Conservation (phyloP, 1,284 basidiomycete genomes). For the Fomitopsis pinicola region DNA sequence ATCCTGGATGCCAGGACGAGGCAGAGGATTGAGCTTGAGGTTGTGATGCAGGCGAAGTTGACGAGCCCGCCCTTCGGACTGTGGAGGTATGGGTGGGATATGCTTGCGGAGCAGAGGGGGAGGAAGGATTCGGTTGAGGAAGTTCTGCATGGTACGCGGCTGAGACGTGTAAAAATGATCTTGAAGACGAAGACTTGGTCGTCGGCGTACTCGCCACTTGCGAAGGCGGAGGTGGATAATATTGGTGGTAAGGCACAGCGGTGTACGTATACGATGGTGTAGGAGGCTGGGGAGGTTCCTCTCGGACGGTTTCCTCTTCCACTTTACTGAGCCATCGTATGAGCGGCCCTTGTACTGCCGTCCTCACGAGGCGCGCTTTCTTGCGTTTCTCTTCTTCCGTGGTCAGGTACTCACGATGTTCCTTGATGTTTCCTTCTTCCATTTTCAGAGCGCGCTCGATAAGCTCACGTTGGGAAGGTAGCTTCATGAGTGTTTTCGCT, state of each 20-base stretch:
- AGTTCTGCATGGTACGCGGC: background rate
- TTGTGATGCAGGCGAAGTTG: background rate
- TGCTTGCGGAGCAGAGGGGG: background rate
- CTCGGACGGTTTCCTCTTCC: slow-evolving; percentile 46
- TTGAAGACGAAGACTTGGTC: background rate
- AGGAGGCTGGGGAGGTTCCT: slow-evolving; percentile 28
- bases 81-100: background rate
- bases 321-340: slow-evolving; percentile 69
- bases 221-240: background rate
- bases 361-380: slow-evolving; percentile 57
- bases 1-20: background rate
- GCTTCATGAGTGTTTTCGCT: slow-evolving; percentile 42
- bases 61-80: background rate
- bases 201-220: background rate
- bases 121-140: background rate
- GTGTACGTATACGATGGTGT: slow-evolving; percentile 7
- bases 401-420: slow-evolving; percentile 73
- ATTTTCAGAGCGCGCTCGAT: slow-evolving; percentile 80
- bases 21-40: background rate
- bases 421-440: slow-evolving; percentile 80
- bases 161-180: background rate
- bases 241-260: background rate
- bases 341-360: slow-evolving; percentile 63
- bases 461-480: slow-evolving; percentile 74
- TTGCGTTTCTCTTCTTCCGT: slow-evolving; percentile 80